Percentiles rank a stretch among this genome's conserved stretches.
Evolutionary conservation across 257 asterid genomes (phyloP).

Genomic region (Salvia rosmarinus): DNA sequence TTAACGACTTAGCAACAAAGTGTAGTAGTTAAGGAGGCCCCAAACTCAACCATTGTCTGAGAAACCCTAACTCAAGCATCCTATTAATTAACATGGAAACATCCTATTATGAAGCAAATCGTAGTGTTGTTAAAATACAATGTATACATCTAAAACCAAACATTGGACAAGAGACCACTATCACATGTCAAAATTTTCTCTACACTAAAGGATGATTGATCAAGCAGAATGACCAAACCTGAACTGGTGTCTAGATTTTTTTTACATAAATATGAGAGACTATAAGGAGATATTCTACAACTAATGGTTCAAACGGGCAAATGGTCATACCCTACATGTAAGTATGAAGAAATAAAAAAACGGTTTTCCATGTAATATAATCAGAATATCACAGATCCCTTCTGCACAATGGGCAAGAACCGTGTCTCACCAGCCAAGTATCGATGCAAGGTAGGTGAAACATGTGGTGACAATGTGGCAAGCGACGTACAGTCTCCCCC

Average conservation of each 20-base stretch:
- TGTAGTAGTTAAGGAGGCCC: background rate
- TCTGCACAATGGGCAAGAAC: conserved; percentile 97
- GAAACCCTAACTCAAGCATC: background rate
- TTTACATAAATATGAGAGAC: conserved; percentile 40
- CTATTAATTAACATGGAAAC: background rate
- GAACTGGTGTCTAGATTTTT: conserved; percentile 34
- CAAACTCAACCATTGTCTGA: background rate
- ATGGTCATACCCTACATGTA: conserved; percentile 44
- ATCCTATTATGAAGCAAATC: conserved; percentile 8
- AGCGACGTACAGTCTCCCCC: conserved; percentile 82
- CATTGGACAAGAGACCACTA: background rate
- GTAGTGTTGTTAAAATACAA: conserved; percentile 21
- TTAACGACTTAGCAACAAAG: too few relatives aligned
- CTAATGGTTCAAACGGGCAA: conserved; percentile 33
- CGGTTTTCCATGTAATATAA: conserved; percentile 36
- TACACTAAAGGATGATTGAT: conserved; percentile 52
- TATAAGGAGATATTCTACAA: conserved; percentile 38
- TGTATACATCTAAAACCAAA: conserved; percentile 12
- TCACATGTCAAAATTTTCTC: conserved; percentile 47
- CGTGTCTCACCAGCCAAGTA: conserved; percentile 93
- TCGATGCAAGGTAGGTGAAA: conserved; percentile 95
- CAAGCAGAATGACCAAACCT: conserved; percentile 43
- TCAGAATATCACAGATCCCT: conserved; percentile 71
- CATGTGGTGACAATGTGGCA: conserved; percentile 91
- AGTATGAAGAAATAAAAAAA: conserved; percentile 46